Evolutionary conservation across 345 rosid genomes (phyloP).

Genomic region (Psidium guajava): DNA sequence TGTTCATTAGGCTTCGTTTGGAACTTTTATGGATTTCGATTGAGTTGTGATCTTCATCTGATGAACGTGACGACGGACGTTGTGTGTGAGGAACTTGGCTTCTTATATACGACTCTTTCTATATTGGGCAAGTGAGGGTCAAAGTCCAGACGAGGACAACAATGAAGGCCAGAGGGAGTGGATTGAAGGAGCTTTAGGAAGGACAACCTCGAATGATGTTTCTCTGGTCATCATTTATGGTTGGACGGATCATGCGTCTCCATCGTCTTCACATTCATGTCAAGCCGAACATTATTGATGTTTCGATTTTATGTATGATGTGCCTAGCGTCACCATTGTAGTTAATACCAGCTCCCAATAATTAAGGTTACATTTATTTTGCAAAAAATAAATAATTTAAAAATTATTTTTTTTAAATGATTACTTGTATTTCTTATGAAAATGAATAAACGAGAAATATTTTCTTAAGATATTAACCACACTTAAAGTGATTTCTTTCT

Average conservation of each 20-base stretch:
- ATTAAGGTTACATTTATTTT: too few species aligned
- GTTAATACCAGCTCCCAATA: too few species aligned
- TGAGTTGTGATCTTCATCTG: not conserved
- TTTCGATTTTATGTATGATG: not conserved
- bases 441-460: too few species aligned
- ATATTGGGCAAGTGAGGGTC: not conserved
- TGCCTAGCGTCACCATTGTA: not conserved
- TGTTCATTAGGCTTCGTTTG: not conserved
- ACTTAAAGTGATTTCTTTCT: not conserved
- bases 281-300: not conserved
- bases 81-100: not conserved
- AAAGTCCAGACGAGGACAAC: not conserved
- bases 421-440: too few species aligned
- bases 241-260: not conserved
- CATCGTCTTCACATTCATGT: not conserved
- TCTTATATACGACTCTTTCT: not conserved
- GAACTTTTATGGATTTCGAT: not conserved
- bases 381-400: too few species aligned
- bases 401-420: too few species aligned
- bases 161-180: not conserved
- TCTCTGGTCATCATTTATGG: not conserved
- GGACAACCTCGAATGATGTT: not conserved
- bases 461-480: too few species aligned
- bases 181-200: not conserved
- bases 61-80: not conserved